Evolutionary conservation across 2,329 filamentous ascomycete species (phyloP), one percentile per base, ranked within the genome.

Genomic region (Pezicula carpinea): DNA sequence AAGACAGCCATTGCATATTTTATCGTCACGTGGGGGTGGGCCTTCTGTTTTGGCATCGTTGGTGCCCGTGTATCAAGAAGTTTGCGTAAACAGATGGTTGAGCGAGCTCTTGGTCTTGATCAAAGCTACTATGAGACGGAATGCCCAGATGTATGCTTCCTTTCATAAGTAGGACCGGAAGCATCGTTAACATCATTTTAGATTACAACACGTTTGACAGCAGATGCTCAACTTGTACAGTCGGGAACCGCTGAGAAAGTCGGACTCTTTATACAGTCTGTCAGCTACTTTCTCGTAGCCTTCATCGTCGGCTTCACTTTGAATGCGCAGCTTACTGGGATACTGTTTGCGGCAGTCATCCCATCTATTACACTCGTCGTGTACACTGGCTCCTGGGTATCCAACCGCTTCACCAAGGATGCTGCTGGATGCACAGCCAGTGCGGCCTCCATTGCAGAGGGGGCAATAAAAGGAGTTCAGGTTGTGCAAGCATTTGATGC

Each of bases 221-320:
- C 69, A 36, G 78, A 83, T 56, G 75, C 80, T 3, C 72, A 79
- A 52, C 72, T 74, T 0, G 76, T 82, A 39, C 78, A 77, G 41
- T 71, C 72, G 1, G 79, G 79, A 10, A 80, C 77, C 0, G 74
- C 74, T 2, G 79, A 82, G 63, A 83, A 83, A 57, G 77, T 80
- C 14, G 78, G 78, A 18, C 71, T 82, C 11, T 74, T 73, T 48
- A 65, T 82, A 3, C 69, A 72, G 14, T 77, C 71, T 19, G 54
- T 77, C n/a, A 76, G 76, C 0, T 82, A 79, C 59, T 82, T 82
- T 52, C 56, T 82, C 26, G 75, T 76, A 0, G 73, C 79, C 2
- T 82, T 79, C 48, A 69, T 79, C 14, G 74, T 82, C 17, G 77
- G 76, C 1, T 82, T 82, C 51, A 72, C 77, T 57, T 75, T 79